Base-by-base conservation (phyloP, 2,329 filamentous ascomycete genomes). In the Alternaria triticina region DNA sequence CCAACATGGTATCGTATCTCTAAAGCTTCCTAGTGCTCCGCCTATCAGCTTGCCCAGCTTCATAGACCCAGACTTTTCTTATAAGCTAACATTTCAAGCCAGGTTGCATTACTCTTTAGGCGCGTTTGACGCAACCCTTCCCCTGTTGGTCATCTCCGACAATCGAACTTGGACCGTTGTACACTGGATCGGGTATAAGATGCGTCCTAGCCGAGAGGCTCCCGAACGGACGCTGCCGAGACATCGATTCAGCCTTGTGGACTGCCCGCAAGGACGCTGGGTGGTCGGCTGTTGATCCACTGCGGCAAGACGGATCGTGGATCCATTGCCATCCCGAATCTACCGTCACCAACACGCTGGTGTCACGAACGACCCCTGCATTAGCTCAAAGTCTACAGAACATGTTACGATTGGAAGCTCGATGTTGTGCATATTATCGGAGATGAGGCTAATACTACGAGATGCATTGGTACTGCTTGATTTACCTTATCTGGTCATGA, bases 231-330 rank as follows among this genome's bases (percentile, higher is more conserved):
- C 49, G 54, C 50, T 55, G 33, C 52, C 57, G 54, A 44, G 40
- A 33, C 28, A 25, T 45, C n/a, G 46, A 47, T 36, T 20, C 28
- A 60, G 44, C 59, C 40, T 62, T 33, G 40, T 57, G 40, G 59
- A 25, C 54, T 33, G 45, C 27, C 12, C 15, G 28, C 47, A 12
- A 62, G 25, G 6, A 49, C 13, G 30, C 27, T 47, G 56, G 56
- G 46, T 49, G 49, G 52, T 43, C 25, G 54, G 54, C 46, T 27
- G 23, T 54, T 54, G 63, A 55, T 55, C 43, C 58, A 51, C 51
- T 33, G 57, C 57, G 62, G 65, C 57, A 59, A 28, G 33, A 45
- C 57, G 50, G 57, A 28, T 46, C 50, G 46, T 36, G 57, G 44
- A 45, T 28, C 46, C 46, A 59, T 23, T 9, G 27, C 57, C 33